Evolutionary conservation across 1,139 yeast genomes (phyloP).

Genomic region (Candida tropicalis): DNA sequence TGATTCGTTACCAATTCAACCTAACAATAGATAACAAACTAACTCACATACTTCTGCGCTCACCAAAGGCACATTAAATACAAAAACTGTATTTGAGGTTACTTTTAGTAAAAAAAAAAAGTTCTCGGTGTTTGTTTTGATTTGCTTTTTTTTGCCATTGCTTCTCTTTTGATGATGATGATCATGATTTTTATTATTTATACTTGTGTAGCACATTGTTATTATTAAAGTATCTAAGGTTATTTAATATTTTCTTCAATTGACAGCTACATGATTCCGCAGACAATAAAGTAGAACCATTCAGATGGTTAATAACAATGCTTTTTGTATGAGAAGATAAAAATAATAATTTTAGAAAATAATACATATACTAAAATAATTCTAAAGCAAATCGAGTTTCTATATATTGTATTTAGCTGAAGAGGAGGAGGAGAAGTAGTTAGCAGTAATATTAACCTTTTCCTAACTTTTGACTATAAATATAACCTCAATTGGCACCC

Average conservation of each 20-base stretch:
- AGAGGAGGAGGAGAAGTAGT: neutral
- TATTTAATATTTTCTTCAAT: constrained; percentile 3
- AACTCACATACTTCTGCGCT: too few species aligned
- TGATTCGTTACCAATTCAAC: constrained; percentile 3
- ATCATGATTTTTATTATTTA: constrained; percentile 2
- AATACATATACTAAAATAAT: constrained; percentile 2
- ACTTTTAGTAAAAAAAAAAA: neutral
- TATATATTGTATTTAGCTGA: too few species aligned
- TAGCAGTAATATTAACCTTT: neutral
- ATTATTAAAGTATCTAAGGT: neutral
- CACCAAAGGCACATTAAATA: neutral
- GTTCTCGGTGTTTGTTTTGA: too few species aligned
- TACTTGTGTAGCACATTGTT: neutral
- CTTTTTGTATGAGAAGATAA: neutral
- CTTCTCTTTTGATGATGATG: neutral
- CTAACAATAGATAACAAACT: constrained; percentile 2
- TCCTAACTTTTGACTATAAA: neutral
- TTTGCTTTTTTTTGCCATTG: neutral
- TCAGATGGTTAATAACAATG: neutral
- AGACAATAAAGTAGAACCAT: constrained; percentile 3
- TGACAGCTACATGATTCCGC: constrained; percentile 5
- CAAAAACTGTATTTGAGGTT: neutral
- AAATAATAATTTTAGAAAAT: neutral
- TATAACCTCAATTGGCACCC: constrained; percentile 6
- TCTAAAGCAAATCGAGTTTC: neutral